A percentile compares a stretch with the other conserved stretches of the same genome.
Evolutionary conservation across 768 basidiomycete species (phyloP).

Genomic region (Candolleomyces efflorescens): DNA sequence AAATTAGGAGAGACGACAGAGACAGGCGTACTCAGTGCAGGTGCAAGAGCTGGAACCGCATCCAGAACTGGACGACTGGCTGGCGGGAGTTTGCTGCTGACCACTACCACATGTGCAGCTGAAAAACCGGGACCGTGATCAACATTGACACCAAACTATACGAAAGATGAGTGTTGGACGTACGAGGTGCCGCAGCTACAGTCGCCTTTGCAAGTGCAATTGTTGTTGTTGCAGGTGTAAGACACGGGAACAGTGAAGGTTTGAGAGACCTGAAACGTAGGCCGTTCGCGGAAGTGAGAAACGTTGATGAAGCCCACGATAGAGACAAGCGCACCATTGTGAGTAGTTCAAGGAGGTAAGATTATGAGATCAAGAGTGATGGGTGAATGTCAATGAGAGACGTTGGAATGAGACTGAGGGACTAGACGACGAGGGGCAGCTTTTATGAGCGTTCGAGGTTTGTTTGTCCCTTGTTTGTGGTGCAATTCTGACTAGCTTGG

Average conservation of each 20-base stretch:
- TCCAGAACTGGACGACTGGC: constrained; percentile 1
- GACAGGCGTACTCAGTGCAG: constrained; percentile 2
- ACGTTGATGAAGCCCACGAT: background rate
- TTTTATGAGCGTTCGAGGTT: background rate
- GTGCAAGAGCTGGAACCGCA: constrained; percentile 6
- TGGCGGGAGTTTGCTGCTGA: background rate
- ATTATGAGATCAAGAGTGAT: background rate
- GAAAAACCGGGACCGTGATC: background rate
- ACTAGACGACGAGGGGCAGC: background rate
- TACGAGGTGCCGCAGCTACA: constrained; percentile 4
- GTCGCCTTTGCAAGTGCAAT: background rate
- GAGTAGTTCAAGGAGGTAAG: background rate
- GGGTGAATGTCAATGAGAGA: background rate
- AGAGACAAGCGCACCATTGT: background rate
- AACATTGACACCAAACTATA: background rate
- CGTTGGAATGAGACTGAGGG: background rate
- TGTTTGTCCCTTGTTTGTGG: background rate
- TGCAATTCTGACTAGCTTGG: background rate
- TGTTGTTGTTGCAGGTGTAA: background rate
- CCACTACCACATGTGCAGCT: background rate
- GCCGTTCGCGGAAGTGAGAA: background rate
- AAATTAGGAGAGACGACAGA: background rate
- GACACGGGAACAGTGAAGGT: background rate
- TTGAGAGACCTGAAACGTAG: background rate
- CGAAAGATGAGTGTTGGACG: background rate